Evolutionary conservation across 2,329 filamentous ascomycete genomes (phyloP).

Genomic region (Cryphonectria japonica): DNA sequence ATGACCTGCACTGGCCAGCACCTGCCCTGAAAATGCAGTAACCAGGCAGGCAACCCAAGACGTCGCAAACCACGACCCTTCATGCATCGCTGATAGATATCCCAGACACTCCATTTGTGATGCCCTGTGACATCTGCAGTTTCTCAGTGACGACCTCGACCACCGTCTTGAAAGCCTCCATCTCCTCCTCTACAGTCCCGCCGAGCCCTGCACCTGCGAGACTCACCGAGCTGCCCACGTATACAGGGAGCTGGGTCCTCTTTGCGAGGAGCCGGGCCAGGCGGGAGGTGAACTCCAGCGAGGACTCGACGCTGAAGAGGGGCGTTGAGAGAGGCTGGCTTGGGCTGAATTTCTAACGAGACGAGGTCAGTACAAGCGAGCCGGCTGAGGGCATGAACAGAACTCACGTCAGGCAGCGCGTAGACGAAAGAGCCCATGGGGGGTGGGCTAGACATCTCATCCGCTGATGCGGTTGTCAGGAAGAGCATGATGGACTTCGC

Average conservation of each 20-base stretch:
- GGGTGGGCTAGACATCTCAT: conserved; percentile 53
- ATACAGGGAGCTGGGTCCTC: conserved; percentile 74
- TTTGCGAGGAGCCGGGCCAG: conserved; percentile 83
- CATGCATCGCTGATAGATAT: conserved; percentile 26
- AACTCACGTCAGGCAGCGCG: conserved; percentile 81
- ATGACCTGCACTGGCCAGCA: not conserved
- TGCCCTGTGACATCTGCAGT: conserved; percentile 44
- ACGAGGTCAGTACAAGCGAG: not conserved
- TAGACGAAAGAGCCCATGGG: conserved; percentile 90
- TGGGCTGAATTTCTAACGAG: conserved; percentile 53
- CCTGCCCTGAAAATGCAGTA: not conserved
- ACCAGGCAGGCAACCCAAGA: not conserved
- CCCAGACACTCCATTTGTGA: conserved; percentile 31
- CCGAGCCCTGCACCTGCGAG: conserved; percentile 75
- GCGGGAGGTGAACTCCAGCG: conserved; percentile 83
- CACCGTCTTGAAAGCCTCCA: conserved; percentile 80
- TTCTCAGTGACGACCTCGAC: conserved; percentile 69
- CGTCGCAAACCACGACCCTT: not conserved
- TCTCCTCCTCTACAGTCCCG: conserved; percentile 87
- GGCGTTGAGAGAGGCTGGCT: conserved; percentile 74
- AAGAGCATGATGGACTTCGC: conserved; percentile 63
- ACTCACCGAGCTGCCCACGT: conserved; percentile 86
- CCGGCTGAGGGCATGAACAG: not conserved
- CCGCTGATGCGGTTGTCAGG: conserved; percentile 60
- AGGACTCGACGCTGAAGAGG: conserved; percentile 75